A percentile compares a stretch with the other conserved stretches of the same genome.
Evolutionary conservation across 257 asterid species (phyloP).

Genomic region (Salvia rosmarinus): DNA sequence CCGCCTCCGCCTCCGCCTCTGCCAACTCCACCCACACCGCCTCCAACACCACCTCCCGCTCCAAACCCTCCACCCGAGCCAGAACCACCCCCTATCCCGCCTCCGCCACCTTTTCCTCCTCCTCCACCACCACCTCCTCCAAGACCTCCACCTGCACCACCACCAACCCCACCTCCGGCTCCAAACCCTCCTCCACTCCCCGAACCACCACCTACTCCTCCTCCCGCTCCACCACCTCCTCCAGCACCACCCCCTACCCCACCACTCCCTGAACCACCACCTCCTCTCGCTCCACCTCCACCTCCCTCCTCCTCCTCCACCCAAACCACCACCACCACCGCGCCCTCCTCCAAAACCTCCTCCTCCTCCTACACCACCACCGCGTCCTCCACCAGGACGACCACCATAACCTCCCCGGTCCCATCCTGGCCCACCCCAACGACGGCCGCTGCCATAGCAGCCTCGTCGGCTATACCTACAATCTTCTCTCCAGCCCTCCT

Average conservation of each 20-base stretch:
- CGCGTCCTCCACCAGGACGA: conserved; percentile 15
- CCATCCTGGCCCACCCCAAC: conserved; percentile 41
- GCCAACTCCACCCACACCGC: conserved; percentile 38
- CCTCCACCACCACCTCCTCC: conserved; percentile 41
- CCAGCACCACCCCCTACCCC: conserved; percentile 32
- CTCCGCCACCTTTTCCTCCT: conserved; percentile 39
- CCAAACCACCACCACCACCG: conserved; percentile 25
- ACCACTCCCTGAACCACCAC: conserved; percentile 36
- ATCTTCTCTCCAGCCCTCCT: conserved; percentile 42
- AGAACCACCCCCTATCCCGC: conserved; percentile 38
- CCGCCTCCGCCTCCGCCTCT: conserved; percentile 41
- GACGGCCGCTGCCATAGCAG: conserved; percentile 45
- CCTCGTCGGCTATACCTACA: conserved; percentile 51
- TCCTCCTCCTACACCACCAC: conserved; percentile 37
- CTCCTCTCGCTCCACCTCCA: conserved; percentile 27
- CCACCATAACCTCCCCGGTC: conserved; percentile 38
- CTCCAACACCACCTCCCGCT: conserved; percentile 44
- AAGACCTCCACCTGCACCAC: conserved; percentile 34
- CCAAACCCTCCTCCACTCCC: conserved; percentile 35
- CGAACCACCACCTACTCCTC: conserved; percentile 31
- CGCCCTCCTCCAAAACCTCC: conserved; percentile 36
- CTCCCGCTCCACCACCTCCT: conserved; percentile 37
- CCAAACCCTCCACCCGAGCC: conserved; percentile 41
- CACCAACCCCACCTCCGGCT: conserved; percentile 37
- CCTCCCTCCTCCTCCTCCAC: conserved; percentile 38